These are phyloP conservation scores for Tardiomyces depauwii DNA, from an alignment of 1,139 yeast species.

Conservation along the genomic window DNA sequence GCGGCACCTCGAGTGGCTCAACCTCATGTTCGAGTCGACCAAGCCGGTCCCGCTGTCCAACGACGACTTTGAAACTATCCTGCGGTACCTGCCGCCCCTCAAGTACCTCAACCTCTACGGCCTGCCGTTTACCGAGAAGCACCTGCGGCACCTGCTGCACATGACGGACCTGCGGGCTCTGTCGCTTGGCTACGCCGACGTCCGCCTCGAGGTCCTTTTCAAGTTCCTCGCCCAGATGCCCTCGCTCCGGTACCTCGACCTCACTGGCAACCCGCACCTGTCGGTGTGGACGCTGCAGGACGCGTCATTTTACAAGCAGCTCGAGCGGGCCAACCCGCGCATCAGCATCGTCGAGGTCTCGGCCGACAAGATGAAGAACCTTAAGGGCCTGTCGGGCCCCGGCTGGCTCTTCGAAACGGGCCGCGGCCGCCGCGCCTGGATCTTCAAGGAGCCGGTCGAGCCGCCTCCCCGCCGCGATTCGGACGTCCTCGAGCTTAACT, in stretches of 20 bases:
- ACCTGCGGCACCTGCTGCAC: constrained; percentile 41
- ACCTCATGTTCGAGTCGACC: constrained; percentile 60
- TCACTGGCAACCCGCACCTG: constrained; percentile 39
- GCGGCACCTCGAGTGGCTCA: constrained; percentile 54
- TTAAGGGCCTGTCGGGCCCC: constrained; percentile 18
- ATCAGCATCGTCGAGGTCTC: constrained; percentile 31
- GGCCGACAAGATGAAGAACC: constrained; percentile 21
- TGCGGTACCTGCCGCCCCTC: constrained; percentile 35
- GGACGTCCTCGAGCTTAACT: not conserved
- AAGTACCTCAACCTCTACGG: constrained; percentile 65
- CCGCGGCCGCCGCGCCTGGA: constrained; percentile 76
- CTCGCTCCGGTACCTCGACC: constrained; percentile 33
- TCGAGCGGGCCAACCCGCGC: constrained; percentile 21
- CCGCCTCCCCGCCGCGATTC: not conserved
- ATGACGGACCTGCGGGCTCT: constrained; percentile 47
- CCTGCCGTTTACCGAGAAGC: constrained; percentile 46
- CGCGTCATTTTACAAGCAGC: constrained; percentile 26
- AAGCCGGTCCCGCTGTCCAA: constrained; percentile 48
- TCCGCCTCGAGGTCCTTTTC: constrained; percentile 40
- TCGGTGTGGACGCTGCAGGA: constrained; percentile 45
- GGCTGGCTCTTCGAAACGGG: constrained; percentile 42
- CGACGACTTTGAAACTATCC: constrained; percentile 29
- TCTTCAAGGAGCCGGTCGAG: constrained; percentile 36
- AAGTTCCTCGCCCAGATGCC: constrained; percentile 33
- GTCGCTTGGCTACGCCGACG: constrained; percentile 46